Evolutionary conservation across 352 stramenopile species (phyloP), one percentile per base, ranked within the genome.

Genomic region (Pythium oligandrum): DNA sequence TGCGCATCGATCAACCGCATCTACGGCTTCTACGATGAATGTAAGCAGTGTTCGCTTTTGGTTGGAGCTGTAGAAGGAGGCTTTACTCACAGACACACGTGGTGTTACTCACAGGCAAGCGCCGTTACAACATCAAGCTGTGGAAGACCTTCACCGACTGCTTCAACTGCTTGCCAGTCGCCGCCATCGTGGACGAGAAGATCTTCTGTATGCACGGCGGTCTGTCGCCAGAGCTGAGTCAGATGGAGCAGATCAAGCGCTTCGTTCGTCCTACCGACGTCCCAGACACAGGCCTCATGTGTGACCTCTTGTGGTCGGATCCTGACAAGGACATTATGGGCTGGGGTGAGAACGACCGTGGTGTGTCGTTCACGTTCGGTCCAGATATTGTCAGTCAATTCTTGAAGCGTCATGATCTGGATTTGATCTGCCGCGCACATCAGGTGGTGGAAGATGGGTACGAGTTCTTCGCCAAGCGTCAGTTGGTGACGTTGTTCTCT

Each of bases 191-290:
- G 43, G 97, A 99, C 63, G 96, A 99, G 61, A 98, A 98, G 72
- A 99, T 99, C 61, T 98, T 99, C 63, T 99, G 97, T 71, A 98
- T 98, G 72, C 97, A 99, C 69, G 96, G 97, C 36, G 93, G 93
- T 10, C 67, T 98, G 26, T 98, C 86, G 55, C 97, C 96, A 1
- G 95, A 98, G 57, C 81, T 99, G 42, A 77, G 57, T 80, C 90
- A 68, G 83, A 67, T 88, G 50, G 73, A 88, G 54, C 95, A 98
- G 72, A 97, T 98, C 63, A 97, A 97, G 53, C 78, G 93, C 4
- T 96, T 99, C 53, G 83, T 97, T 11, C 82, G 95, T 47, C 88
- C 95, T n/a, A 88, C 83, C 44, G 83, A 91, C 48, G 68, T 97
- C n/a, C 88, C 90, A 0, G 86, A 97, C 60, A 88, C 79, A 8